These are phyloP conservation scores for Agastache rugosa DNA, from an alignment of 257 asterid genomes.

Conservation along the genomic window DNA sequence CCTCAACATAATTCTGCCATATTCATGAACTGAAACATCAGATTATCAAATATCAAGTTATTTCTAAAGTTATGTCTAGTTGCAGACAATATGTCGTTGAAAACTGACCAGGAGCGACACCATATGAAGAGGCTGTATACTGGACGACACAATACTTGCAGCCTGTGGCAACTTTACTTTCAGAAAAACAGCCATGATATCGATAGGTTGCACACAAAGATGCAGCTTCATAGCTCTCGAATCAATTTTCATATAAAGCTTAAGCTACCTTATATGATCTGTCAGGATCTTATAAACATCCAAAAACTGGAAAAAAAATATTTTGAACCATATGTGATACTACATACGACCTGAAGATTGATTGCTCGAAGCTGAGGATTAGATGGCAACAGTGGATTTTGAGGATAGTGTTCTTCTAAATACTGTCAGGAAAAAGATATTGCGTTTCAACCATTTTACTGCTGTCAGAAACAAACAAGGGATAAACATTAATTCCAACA, in stretches of 20 bases:
- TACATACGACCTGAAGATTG: slow-evolving; percentile 68
- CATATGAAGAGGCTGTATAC: slow-evolving; percentile 87
- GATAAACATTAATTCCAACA: neutral
- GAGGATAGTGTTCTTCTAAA: slow-evolving; percentile 76
- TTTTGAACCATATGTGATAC: neutral
- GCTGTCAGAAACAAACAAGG: neutral
- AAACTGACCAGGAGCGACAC: slow-evolving; percentile 58
- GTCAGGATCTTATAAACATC: neutral
- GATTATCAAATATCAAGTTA: neutral
- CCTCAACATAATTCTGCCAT: slow-evolving; percentile 60
- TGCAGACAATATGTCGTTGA: neutral
- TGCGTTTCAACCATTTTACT: no score
- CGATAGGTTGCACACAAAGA: neutral
- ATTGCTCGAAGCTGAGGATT: slow-evolving; percentile 73
- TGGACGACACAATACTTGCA: slow-evolving; percentile 73
- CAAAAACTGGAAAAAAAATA: no score
- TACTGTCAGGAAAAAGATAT: slow-evolving; percentile 44
- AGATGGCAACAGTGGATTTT: slow-evolving; percentile 57
- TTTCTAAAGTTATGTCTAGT: slow-evolving; percentile 2
- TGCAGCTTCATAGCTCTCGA: neutral
- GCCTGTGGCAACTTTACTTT: slow-evolving; percentile 48
- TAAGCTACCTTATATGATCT: neutral
- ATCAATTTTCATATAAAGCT: neutral
- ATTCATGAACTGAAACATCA: slow-evolving; percentile 17
- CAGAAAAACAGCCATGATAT: neutral